Percentiles rank a stretch among this genome's conserved stretches.
Conservation (phyloP, 371 early-diverging fungal species). For the Mucor indicus region DNA sequence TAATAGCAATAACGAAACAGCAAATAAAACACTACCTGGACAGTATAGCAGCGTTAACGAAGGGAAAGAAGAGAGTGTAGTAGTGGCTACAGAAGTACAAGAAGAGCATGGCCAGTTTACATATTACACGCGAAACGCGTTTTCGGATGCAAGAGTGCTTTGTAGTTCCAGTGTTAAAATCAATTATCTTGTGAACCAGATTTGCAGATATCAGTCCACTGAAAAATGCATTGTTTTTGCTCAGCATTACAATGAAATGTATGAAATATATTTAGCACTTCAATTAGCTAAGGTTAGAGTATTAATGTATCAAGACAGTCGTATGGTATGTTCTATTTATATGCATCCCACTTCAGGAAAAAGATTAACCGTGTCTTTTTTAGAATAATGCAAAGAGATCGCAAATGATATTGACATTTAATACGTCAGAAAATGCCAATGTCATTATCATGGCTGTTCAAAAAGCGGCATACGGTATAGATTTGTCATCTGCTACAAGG, state of each 20-base stretch:
- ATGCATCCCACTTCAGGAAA: not conserved
- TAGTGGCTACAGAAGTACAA: too few relatives aligned
- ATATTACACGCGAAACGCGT: constrained; percentile 18
- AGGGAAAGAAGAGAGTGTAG: not conserved
- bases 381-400: constrained; percentile 53
- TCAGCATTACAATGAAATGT: constrained; percentile 43
- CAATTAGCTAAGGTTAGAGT: constrained; percentile 52
- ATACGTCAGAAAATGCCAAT: constrained; percentile 59
- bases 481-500: constrained; percentile 67
- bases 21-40: not conserved
- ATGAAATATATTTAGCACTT: constrained; percentile 48
- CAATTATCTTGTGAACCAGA: constrained; percentile 50
- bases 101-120: constrained; percentile 6
- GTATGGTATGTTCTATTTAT: constrained; percentile 26
- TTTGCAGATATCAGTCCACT: constrained; percentile 26
- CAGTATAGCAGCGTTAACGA: not conserved
- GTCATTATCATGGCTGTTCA: constrained; percentile 73
- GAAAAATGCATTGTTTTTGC: constrained; percentile 67
- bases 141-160: constrained; percentile 13
- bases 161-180: constrained; percentile 51
- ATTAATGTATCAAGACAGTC: constrained; percentile 51
- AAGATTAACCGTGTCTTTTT: not conserved
- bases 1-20: too few relatives aligned
- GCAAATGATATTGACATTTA: constrained; percentile 69
- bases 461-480: constrained; percentile 73